Base-by-base conservation (phyloP, 192 early-diverging fungal species). In the Cetraspora pellucida region DNA sequence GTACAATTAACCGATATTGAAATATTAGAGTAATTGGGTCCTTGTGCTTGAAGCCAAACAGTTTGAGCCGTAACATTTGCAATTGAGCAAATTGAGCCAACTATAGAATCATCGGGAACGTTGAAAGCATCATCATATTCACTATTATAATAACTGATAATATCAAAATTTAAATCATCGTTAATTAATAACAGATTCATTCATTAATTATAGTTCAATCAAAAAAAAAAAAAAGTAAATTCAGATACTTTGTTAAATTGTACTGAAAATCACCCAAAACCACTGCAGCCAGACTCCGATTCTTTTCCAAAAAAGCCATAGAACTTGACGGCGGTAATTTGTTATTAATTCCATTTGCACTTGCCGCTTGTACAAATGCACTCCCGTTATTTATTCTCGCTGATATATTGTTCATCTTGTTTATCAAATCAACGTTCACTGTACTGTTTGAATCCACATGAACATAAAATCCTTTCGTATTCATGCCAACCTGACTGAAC, bases 301-400 rank as follows among this genome's bases (percentile, higher is more conserved):
- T 86, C 63, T 89, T 82, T 57, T 83, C 77, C 72, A 94, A 74
- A 77, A 94, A 95, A 9, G 90, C 79, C 90, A 91, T 91, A 5
- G 89, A 83, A 50, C 89, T 91, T 11, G 87, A 87, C 17, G 94
- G 94, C 5, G 94, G 94, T 14, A 95, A 60, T 63, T 86, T 77
- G 10, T 80, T 77, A 19, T 85, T 65, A 4, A 74, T 76, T 14
- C 84, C 81, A 76, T 85, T 83, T 16, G 72, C 52, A 55, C 75
- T 77, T n/a, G 91, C 90, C 10, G 80, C 49, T 31, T 80, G 65
- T 14, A 91, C 78, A 0, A 75, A 49, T 45, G 87, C 66, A 7
- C 45, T 44, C 37, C 77, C 21, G 0, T 17, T 65, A 60, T 17
- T 46, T 57, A 8, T 10, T 16, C 43, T n/a, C n/a, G 59, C 60